Base-by-base conservation (phyloP, 179 eudicot genomes). In the Amaranthus tricolor region DNA sequence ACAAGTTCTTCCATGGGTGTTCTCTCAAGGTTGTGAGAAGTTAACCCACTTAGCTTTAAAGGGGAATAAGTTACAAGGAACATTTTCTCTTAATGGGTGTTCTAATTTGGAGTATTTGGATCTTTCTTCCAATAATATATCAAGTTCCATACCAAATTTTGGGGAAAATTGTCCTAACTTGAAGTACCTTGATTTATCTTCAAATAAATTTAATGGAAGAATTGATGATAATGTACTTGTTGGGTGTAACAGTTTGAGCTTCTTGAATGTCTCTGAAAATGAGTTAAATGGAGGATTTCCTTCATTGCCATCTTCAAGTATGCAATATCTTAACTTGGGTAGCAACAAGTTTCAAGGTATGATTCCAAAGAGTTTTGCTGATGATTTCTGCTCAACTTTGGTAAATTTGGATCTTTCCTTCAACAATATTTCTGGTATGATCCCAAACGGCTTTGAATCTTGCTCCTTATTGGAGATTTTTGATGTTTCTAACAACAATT, bases 401-500 rank as follows among this genome's bases (percentile, higher is more conserved):
- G 74, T 85, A 63, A 87, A 88, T 74, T 62, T 94, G 76, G 89
- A 94, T 83, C 68, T 94, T 6, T 92, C 97, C 4, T 65, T 0
- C 43, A 94, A 94, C 71, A 84, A 87, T 76, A 78, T 90, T 52
- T 67, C 86, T 62, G 98, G 98, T 70, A 64, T 76, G 70, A 74
- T 94, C 51, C 97, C 98, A 31, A 73, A 78, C 55, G 85, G 80
- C 51, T 85, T 94, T 64, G 83, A 78, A 45, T 77, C 85, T 4
- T 94, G 97, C 81, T 76, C 85, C 68, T 52, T 73, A 62, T 64
- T 94, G 59, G 78, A 78, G 60, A 65, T 21, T 45, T 80, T 94
- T 53, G 89, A 92, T 82, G 51, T 94, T 31, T 89, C 97, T 5
- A 48, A 20, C 81, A 94, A 94, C 62, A 89, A 87, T 74, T 90